Conservation (phyloP, 257 asterid species). For the Salvia miltiorrhiza region DNA sequence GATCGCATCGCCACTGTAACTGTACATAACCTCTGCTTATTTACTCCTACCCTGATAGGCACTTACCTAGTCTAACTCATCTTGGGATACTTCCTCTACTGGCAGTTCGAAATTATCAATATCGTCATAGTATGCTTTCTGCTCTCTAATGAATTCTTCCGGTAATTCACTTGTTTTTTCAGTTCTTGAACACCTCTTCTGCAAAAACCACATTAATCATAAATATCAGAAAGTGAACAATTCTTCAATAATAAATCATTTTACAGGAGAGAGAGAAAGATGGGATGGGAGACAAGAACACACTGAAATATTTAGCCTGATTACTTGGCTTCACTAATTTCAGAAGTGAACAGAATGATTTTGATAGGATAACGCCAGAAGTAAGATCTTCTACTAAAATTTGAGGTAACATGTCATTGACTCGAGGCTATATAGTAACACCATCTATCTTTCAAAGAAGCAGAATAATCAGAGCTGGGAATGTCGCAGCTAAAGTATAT, state of each 20-base stretch:
- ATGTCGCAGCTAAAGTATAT: too few relatives aligned
- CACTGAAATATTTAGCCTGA: not conserved
- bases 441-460: too few relatives aligned
- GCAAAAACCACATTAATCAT: slow-evolving; percentile 32
- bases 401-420: too few relatives aligned
- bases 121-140: slow-evolving; percentile 64
- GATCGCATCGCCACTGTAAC: slow-evolving; percentile 12
- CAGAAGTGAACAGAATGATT: not conserved
- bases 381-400: not conserved
- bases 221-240: not conserved
- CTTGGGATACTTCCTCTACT: slow-evolving; percentile 59
- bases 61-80: slow-evolving; percentile 41
- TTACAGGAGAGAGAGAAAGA: not conserved
- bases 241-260: not conserved
- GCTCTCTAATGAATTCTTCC: slow-evolving; percentile 50
- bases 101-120: slow-evolving; percentile 68
- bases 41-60: slow-evolving; percentile 9
- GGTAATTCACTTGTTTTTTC: slow-evolving; percentile 33
- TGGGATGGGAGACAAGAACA: not conserved
- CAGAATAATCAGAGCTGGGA: too few relatives aligned
- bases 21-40: slow-evolving; percentile 31
- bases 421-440: too few relatives aligned
- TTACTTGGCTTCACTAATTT: not conserved
- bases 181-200: slow-evolving; percentile 39
- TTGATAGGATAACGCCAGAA: not conserved